Percentiles rank a stretch among this genome's conserved stretches.
These are phyloP conservation scores for Geotrichum bryndzae DNA, from an alignment of 1,139 yeast genomes.

Conservation along the genomic window DNA sequence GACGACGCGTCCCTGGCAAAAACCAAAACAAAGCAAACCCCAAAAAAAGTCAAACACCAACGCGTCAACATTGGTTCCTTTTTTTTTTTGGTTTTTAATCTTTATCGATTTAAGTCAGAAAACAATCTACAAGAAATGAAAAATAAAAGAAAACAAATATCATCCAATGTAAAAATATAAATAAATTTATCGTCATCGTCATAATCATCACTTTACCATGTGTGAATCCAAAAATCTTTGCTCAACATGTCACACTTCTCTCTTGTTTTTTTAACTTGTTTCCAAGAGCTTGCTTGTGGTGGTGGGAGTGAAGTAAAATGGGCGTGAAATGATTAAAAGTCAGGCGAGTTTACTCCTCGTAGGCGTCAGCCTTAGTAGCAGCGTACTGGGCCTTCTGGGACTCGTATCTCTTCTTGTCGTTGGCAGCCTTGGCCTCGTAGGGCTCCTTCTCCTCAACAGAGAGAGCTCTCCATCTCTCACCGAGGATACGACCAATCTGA, in stretches of 20 bases:
- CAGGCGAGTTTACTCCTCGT: slow-evolving; percentile 24
- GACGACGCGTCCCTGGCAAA: neutral
- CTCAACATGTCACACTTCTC: neutral
- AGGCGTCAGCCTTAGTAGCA: slow-evolving; percentile 27
- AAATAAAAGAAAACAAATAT: neutral
- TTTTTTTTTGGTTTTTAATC: neutral
- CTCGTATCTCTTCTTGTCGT: slow-evolving; percentile 96
- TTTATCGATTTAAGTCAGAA: neutral
- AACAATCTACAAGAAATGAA: neutral
- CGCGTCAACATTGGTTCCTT: neutral
- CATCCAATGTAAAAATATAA: neutral
- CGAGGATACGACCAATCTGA: slow-evolving; percentile 49
- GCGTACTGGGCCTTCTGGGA: slow-evolving; percentile 85
- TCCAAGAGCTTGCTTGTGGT: neutral
- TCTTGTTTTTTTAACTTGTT: too few relatives aligned
- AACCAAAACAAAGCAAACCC: neutral
- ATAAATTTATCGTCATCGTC: slow-evolving; percentile 4
- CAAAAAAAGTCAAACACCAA: neutral
- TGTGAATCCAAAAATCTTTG: neutral
- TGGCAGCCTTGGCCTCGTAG: slow-evolving; percentile 86
- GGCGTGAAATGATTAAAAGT: neutral
- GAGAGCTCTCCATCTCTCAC: slow-evolving; percentile 94
- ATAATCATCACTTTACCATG: slow-evolving; percentile 18
- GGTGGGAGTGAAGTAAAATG: neutral
- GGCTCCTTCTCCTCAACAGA: slow-evolving; percentile 75